phyloP scores from a whole-genome alignment of 768 basidiomycete species.

The Cyathus striatus region DNA sequence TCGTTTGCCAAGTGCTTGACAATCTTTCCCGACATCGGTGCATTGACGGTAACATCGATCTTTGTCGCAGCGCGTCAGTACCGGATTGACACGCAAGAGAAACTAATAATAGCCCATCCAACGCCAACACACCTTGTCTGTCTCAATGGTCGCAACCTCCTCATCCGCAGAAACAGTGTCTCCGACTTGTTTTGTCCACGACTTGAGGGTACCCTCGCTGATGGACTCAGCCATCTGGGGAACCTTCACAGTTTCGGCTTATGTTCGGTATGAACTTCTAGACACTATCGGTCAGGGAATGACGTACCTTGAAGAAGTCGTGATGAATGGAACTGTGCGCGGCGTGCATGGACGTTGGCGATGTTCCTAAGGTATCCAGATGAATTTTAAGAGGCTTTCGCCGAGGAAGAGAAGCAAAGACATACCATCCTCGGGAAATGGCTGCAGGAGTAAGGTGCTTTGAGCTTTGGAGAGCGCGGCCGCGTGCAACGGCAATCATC shows the following conservation, averaged over 20 bases:
- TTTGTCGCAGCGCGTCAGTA: conserved; percentile 21
- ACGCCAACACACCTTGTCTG: conserved; percentile 76
- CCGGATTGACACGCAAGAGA: conserved; percentile 4
- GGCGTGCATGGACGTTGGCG: conserved; percentile 39
- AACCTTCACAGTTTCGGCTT: conserved; percentile 88
- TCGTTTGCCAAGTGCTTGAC: conserved; percentile 82
- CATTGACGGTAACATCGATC: conserved; percentile 98
- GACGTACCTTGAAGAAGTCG: conserved; percentile 64
- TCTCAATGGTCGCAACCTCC: conserved; percentile 97
- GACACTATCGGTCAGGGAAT: not conserved
- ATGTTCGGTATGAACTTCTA: not conserved
- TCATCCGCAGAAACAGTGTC: conserved; percentile 90
- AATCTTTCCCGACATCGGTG: conserved; percentile 83
- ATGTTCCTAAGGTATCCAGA: conserved; percentile 31
- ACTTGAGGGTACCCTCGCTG: conserved; percentile 93
- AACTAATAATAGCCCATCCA: conserved; percentile 1
- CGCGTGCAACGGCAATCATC: conserved; percentile 59
- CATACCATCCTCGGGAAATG: conserved; percentile 46
- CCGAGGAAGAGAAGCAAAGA: conserved; percentile 4
- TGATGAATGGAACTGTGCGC: conserved; percentile 67
- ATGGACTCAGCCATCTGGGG: conserved; percentile 99
- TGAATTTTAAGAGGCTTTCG: conserved; percentile 8
- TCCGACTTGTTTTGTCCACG: conserved; percentile 91
- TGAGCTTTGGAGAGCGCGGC: conserved; percentile 43
- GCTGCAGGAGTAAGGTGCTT: conserved; percentile 23